These are phyloP conservation scores for Madurella mycetomatis DNA, from an alignment of 2,329 filamentous ascomycete genomes.

Conservation along the genomic window DNA sequence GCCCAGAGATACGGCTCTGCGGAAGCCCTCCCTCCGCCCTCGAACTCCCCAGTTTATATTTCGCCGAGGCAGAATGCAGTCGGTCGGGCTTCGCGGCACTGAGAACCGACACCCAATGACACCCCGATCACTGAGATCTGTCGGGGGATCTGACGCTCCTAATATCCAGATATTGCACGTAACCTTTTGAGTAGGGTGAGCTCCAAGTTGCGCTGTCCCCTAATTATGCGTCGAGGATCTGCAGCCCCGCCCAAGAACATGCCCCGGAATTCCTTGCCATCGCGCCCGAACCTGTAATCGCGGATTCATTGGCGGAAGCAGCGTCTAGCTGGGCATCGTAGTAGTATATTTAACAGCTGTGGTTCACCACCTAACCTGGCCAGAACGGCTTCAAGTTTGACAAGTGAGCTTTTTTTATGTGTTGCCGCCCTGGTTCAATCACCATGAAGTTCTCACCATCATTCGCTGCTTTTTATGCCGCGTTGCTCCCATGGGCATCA, in stretches of 20 bases:
- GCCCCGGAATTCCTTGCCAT: not conserved
- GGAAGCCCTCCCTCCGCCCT: conserved; percentile 21
- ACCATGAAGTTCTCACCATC: conserved; percentile 25
- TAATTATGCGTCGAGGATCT: not conserved
- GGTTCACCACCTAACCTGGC: not conserved
- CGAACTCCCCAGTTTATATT: conserved; percentile 6
- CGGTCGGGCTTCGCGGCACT: too few species aligned
- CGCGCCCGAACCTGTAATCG: not conserved
- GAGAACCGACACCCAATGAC: too few species aligned
- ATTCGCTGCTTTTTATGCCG: conserved; percentile 14
- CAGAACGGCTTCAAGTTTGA: not conserved
- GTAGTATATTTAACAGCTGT: not conserved
- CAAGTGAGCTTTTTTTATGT: not conserved
- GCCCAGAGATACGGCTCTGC: conserved; percentile 3
- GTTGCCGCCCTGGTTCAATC: not conserved
- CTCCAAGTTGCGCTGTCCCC: not conserved
- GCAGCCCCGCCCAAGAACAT: not conserved
- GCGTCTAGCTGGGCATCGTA: not conserved
- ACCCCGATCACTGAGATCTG: too few species aligned
- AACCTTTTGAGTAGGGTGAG: not conserved
- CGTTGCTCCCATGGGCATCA: conserved; percentile 27
- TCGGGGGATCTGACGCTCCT: too few species aligned
- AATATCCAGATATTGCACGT: not conserved
- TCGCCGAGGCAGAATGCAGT: not conserved
- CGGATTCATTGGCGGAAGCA: not conserved